Evolutionary conservation across 805 yeast genomes (phyloP).

Genomic region (Candida maris): DNA sequence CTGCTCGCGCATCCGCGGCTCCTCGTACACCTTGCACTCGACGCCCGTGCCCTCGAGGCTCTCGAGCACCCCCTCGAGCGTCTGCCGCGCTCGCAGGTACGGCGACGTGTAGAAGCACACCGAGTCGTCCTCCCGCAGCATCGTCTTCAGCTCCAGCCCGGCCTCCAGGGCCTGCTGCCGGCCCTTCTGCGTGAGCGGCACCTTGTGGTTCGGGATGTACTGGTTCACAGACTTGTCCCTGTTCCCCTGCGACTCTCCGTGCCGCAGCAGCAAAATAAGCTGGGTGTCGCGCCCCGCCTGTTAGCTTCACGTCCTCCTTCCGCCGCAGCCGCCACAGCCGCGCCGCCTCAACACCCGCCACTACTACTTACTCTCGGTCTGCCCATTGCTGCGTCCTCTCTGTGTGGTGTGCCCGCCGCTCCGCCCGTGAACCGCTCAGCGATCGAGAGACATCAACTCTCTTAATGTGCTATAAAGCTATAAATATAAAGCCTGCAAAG

Average conservation of each 20-base stretch:
- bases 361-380: constrained; percentile 39
- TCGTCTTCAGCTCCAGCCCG: constrained; percentile 43
- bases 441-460: no score
- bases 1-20: constrained; percentile 90
- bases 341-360: no score
- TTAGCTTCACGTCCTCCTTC: no score
- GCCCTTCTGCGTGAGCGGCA: constrained; percentile 70
- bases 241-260: constrained; percentile 92
- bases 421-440: no score
- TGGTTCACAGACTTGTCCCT: constrained; percentile 79
- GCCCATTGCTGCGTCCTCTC: no score
- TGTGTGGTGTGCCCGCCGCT: no score
- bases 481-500: no score
- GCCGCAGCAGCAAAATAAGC: constrained; percentile 76
- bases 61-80: constrained; percentile 65
- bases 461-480: no score
- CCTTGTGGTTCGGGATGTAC: constrained; percentile 74
- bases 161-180: constrained; percentile 60
- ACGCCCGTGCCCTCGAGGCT: constrained; percentile 43
- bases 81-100: constrained; percentile 78
- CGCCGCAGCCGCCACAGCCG: no score
- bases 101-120: constrained; percentile 84
- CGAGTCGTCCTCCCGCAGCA: constrained; percentile 43
- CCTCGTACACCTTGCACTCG: constrained; percentile 65
- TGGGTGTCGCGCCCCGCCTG: no score